These are phyloP conservation scores for Malus orientalis DNA, from an alignment of 306 rosid species.

Conservation along the genomic window DNA sequence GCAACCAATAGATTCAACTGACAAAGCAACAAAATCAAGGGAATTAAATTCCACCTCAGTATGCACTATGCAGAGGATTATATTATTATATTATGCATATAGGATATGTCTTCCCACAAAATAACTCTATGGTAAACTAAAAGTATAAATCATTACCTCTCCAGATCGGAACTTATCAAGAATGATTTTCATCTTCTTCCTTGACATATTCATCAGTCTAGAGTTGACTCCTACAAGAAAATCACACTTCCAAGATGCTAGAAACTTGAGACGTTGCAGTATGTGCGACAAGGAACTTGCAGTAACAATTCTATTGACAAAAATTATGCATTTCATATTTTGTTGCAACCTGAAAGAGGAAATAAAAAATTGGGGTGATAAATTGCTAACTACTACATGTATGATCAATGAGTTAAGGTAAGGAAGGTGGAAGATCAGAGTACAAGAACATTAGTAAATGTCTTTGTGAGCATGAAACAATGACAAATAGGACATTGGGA, in stretches of 20 bases:
- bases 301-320: constrained; percentile 83
- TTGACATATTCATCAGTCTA: constrained; percentile 64
- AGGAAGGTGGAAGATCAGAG: not conserved
- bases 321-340: constrained; percentile 76
- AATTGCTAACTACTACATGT: not conserved
- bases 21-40: constrained; percentile 22
- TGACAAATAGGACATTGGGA: not conserved
- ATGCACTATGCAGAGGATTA: constrained; percentile 9
- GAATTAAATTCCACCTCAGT: constrained; percentile 17
- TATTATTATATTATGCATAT: not conserved
- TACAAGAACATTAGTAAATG: not conserved
- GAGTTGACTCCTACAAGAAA: constrained; percentile 86
- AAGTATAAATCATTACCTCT: constrained; percentile 38
- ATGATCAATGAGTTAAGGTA: not conserved
- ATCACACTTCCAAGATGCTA: constrained; percentile 65
- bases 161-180: constrained; percentile 80
- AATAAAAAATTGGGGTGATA: not conserved
- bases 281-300: constrained; percentile 77
- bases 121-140: not conserved
- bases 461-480: not conserved
- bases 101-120: no score
- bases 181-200: constrained; percentile 55
- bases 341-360: constrained; percentile 51
- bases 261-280: constrained; percentile 49
- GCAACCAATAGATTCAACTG: constrained; percentile 93